Evolutionary conservation across 1,284 basidiomycete species (phyloP).

Genomic region (Anthracocystis walkeri): DNA sequence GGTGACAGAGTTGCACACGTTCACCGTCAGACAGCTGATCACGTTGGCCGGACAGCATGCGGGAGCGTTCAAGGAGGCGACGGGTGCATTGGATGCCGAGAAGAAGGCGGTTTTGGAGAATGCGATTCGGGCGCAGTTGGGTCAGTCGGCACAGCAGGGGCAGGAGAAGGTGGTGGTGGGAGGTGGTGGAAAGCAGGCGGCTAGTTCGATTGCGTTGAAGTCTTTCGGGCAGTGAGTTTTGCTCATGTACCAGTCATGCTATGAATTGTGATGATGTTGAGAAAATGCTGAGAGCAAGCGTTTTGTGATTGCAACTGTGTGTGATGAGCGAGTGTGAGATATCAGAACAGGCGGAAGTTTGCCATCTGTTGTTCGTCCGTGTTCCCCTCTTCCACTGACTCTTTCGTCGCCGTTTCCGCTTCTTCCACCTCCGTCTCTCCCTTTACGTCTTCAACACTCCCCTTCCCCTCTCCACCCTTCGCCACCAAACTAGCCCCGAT

Average conservation of each 20-base stretch:
- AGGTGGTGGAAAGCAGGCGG: conserved; percentile 7
- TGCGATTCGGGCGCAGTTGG: conserved; percentile 73
- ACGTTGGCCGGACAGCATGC: conserved; percentile 81
- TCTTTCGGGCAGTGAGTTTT: conserved; percentile 29
- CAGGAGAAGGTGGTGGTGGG: neutral
- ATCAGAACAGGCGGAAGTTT: conserved; percentile 33
- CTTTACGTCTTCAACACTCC: neutral
- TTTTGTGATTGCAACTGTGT: neutral
- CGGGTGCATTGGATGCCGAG: conserved; percentile 76
- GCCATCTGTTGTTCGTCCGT: conserved; percentile 22
- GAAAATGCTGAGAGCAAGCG: neutral
- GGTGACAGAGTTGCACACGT: conserved; percentile 74
- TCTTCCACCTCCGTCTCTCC: neutral
- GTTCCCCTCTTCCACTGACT: neutral
- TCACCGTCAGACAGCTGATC: conserved; percentile 81
- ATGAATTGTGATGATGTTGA: conserved; percentile 2
- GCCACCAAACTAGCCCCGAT: conserved; percentile 22
- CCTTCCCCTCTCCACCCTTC: conserved; percentile 1
- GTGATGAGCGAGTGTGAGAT: neutral
- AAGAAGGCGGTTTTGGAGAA: conserved; percentile 79
- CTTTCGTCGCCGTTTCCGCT: neutral
- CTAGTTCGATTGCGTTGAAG: conserved; percentile 50
- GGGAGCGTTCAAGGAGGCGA: conserved; percentile 86
- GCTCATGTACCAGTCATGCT: neutral
- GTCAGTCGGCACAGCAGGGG: conserved; percentile 5